Evolutionary conservation across 768 basidiomycete species (phyloP).

Genomic region (Boletales sp.): DNA sequence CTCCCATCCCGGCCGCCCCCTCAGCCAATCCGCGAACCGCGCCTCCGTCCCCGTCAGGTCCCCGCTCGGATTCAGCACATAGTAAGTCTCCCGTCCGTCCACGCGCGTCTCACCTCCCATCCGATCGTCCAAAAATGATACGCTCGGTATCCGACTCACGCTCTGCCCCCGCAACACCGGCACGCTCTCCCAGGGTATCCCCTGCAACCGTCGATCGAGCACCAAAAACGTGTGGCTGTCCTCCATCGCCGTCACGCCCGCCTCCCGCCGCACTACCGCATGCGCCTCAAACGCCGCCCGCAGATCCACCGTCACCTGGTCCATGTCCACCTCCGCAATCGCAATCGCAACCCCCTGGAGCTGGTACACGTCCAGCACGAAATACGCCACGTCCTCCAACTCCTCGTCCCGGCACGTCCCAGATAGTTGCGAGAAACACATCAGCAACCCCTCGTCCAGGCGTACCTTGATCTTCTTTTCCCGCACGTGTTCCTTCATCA

Average conservation of each 20-base stretch:
- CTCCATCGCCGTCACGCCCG: conserved; percentile 21
- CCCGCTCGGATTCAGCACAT: conserved; percentile 88
- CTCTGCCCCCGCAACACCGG: conserved; percentile 81
- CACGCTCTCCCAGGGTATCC: conserved; percentile 94
- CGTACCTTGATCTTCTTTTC: conserved; percentile 51
- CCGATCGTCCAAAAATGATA: conserved; percentile 86
- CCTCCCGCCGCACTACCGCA: conserved; percentile 35
- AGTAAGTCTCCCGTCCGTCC: conserved; percentile 70
- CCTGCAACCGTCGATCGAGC: conserved; percentile 85
- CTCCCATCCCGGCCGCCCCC: conserved; percentile 68
- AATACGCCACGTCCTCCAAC: conserved; percentile 91
- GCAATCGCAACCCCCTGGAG: conserved; percentile 89
- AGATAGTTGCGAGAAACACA: conserved; percentile 82
- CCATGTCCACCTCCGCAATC: conserved; percentile 87
- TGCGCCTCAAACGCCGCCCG: conserved; percentile 75
- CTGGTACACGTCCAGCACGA: conserved; percentile 90
- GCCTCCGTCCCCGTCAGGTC: conserved; percentile 83
- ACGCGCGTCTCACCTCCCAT: conserved; percentile 41
- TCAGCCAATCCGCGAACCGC: conserved; percentile 76
- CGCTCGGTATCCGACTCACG: conserved; percentile 88
- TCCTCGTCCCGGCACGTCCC: conserved; percentile 89
- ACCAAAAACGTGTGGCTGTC: conserved; percentile 85
- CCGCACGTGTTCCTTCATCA: conserved; percentile 62
- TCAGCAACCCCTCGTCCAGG: conserved; percentile 73
- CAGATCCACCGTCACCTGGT: conserved; percentile 86